Evolutionary conservation across 768 basidiomycete genomes (phyloP), one percentile per base, ranked within the genome.

Genomic region (Kwoniella europaea): DNA sequence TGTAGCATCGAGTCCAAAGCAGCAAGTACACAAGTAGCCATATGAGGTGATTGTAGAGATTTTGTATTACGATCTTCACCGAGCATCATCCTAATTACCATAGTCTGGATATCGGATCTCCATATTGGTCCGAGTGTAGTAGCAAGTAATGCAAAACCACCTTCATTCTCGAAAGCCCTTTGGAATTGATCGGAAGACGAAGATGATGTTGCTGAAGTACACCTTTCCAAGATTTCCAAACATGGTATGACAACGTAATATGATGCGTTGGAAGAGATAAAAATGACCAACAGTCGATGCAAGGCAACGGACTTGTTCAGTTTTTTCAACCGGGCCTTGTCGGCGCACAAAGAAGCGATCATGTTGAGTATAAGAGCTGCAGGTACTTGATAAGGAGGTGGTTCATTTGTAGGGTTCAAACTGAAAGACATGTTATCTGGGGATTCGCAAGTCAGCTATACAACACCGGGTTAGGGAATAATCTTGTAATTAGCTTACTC

Each of bases 101-200:
- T 88, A 27, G 85, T 86, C 69, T 92, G 90, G 15, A 94, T 89
- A 18, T 82, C 85, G 9, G 84, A 80, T 73, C 90, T 87, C 94
- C 94, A 96, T 0, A 84, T 84, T 7, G 78, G 67, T 0, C 93
- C 91, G 20, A 95, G 77, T 29, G 90, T 87, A 3, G 86, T 86
- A 79, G 89, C 90, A 44, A 96, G 80, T 2, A 91, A 86, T 57
- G 86, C 89, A 91, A 93, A 96, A 10, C 94, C 94, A 63, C 90
- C 90, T 46, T 92, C 89, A 0, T 91, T 85, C 80, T 95, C 94
- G 74, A 96, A 93, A 75, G 92, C 93, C 66, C 90, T 86, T 57
- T 85, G 87, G 84, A 94, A 97, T 2, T 89, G 93, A 85, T 52
- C 92, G 86, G 72, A 89, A 88, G 29, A 87, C 85, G 12, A 88